phyloP scores from a whole-genome alignment of 345 rosid genomes.

The Populus euphratica region DNA sequence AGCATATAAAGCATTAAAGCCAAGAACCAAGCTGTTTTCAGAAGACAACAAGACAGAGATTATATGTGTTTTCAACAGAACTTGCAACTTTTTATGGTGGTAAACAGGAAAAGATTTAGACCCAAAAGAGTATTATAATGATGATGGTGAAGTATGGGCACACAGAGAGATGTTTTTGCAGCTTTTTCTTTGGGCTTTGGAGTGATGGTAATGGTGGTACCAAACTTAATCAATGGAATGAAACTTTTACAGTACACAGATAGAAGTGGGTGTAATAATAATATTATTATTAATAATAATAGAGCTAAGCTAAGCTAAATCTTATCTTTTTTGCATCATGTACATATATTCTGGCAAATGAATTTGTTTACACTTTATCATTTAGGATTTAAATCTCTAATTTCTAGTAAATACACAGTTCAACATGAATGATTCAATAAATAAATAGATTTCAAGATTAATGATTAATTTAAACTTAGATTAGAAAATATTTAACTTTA shows the following conservation, averaged over 20 bases:
- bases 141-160: constrained; percentile 14
- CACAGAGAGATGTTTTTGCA: constrained; percentile 2
- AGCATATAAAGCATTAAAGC: constrained; percentile 1
- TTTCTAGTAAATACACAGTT: too few relatives aligned
- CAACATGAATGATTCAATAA: too few relatives aligned
- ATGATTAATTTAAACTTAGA: too few relatives aligned
- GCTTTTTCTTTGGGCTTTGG: constrained; percentile 3
- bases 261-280: constrained; percentile 1
- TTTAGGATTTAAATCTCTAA: too few relatives aligned
- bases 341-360: too few relatives aligned
- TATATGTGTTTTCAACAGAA: constrained; percentile 5
- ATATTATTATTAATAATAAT: neutral
- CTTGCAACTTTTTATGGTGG: constrained; percentile 22
- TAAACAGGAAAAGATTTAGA: constrained; percentile 9
- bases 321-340: neutral
- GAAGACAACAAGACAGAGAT: constrained; percentile 21
- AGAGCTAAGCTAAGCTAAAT: neutral
- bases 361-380: too few relatives aligned
- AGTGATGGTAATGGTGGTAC: neutral
- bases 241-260: neutral
- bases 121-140: constrained; percentile 5
- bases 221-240: neutral
- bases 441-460: too few relatives aligned
- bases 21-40: constrained; percentile 15
- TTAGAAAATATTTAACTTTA: too few relatives aligned